Conservation (phyloP, 176 grass and related monocot species). For the Oryza brachyantha region DNA sequence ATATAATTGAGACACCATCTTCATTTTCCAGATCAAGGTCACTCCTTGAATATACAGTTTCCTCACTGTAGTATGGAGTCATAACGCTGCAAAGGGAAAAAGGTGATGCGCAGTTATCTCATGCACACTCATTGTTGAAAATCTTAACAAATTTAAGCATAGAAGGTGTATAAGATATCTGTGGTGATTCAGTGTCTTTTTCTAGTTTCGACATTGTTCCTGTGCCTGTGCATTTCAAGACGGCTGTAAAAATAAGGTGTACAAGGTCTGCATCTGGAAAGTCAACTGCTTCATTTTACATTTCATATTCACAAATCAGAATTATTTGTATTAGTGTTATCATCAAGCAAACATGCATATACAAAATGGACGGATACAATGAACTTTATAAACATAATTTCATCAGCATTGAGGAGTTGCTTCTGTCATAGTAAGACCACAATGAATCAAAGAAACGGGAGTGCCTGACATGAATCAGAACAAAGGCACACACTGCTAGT, state of each 20-base stretch:
- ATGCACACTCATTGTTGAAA: conserved; percentile 24
- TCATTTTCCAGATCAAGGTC: conserved; percentile 99
- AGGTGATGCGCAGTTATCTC: conserved; percentile 4
- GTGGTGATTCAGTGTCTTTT: not conserved
- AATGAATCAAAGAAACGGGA: not conserved
- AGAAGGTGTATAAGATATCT: conserved; percentile 6
- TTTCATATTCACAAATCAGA: not conserved
- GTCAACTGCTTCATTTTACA: not conserved
- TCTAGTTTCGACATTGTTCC: not conserved
- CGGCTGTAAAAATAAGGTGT: not conserved
- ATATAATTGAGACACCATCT: conserved; percentile 96
- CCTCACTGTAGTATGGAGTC: conserved; percentile 98
- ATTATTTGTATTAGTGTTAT: not conserved
- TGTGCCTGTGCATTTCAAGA: conserved; percentile 1
- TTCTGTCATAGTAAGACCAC: not conserved
- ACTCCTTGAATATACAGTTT: conserved; percentile 90
- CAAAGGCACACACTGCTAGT: not conserved
- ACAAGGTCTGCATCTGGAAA: not conserved
- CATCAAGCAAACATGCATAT: not conserved
- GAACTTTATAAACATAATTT: not conserved
- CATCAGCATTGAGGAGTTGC: not conserved
- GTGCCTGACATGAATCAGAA: not conserved
- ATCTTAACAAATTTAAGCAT: conserved; percentile 26
- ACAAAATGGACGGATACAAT: not conserved
- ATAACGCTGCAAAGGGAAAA: conserved; percentile 68